Conservation (phyloP, 192 early-diverging fungal species). For the Phycomyces blakesleeanus region DNA sequence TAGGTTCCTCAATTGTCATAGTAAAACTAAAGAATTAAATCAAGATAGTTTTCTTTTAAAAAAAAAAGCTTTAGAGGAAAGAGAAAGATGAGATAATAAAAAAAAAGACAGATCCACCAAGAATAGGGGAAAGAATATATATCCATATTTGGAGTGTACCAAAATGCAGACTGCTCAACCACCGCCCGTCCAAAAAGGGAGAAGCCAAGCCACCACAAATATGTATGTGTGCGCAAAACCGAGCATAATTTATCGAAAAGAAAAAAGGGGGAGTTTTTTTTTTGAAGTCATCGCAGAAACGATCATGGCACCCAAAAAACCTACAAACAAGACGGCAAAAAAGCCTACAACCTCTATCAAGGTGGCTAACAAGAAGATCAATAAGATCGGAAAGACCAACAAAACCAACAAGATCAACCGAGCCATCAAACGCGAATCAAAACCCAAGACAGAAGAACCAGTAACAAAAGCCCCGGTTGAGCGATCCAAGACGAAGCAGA, state of each 20-base stretch:
- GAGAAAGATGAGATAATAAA: background rate
- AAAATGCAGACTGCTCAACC: background rate
- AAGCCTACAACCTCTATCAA: background rate
- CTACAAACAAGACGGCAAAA: background rate
- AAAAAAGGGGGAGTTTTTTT: too few relatives aligned
- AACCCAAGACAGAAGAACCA: background rate
- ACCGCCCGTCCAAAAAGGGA: background rate
- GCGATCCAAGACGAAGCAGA: background rate
- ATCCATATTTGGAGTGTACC: background rate
- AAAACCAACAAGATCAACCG: background rate
- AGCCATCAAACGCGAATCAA: background rate
- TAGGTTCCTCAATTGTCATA: too few relatives aligned
- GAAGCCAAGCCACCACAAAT: too few relatives aligned
- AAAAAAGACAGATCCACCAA: background rate
- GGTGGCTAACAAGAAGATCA: background rate
- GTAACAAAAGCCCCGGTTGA: background rate
- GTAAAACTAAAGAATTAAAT: background rate
- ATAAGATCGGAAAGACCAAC: background rate
- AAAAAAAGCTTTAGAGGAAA: background rate
- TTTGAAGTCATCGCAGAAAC: too few relatives aligned
- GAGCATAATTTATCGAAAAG: too few relatives aligned
- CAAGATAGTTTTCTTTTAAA: background rate
- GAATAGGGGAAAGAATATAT: background rate
- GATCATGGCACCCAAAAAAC: background rate
- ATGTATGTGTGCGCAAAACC: too few relatives aligned